Base-by-base conservation (phyloP, 345 rosid genomes). In the Hypericum perforatum region DNA sequence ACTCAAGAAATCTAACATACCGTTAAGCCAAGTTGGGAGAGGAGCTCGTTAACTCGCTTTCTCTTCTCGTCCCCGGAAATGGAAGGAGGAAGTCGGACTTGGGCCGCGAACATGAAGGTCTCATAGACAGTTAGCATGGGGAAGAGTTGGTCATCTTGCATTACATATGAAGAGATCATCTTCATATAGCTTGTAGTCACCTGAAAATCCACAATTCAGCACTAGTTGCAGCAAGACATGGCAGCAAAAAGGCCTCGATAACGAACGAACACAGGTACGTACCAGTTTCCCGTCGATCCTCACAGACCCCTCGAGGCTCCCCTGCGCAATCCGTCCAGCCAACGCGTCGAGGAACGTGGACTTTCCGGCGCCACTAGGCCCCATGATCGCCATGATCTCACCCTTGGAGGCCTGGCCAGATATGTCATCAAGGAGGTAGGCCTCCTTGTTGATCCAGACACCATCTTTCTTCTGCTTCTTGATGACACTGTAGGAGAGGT, bases 91-190 rank as follows among this genome's bases (percentile, higher is more conserved):
- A 89, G 86, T 62, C 94, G 68, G 51, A 89, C 76, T 43, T 89
- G 90, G 7, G 97, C 95, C 0, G 97, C 83, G 45, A 89, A 89
- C 82, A 80, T 75, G 52, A 89, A 74, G 5, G 95, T 89, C 75
- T 89, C 94, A 37, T 70, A 71, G 22, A 89, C 95, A 0, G 95
- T 84, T 41, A 84, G 59, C 85, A 57, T 77, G 8, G 97, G 82
- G 67, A 80, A 89, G 29, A 89, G 82, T 54, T 86, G 88, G 60
- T 89, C 94, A 9, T 89, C 94, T 83, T 89, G 97, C 95, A 89
- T 82, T 45, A 86, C 95, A 15, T 86, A 86, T 13, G 97, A 85
- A 0, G 94, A 86, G 11, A 86, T 64, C 82, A 77, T 80, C 84
- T 75, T 82, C 79, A 89, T 79, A 62, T 82, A 77, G 61, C 84